A percentile compares a stretch with the other conserved stretches of the same genome.
Evolutionary conservation across 768 basidiomycete species (phyloP).

Genomic region (Lactifluus hygrophoroides): DNA sequence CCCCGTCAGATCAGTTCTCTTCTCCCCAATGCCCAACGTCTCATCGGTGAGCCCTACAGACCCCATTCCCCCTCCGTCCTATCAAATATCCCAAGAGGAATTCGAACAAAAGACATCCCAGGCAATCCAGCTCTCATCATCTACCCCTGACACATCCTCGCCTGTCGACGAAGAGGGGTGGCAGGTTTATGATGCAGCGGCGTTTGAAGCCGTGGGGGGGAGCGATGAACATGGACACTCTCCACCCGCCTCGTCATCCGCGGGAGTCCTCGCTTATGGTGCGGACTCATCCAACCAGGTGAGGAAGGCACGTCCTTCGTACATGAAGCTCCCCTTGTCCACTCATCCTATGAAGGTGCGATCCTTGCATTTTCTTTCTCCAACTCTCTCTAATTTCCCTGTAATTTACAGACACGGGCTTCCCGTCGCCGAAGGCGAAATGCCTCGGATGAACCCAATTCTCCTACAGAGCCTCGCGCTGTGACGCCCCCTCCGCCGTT

Average conservation of each 20-base stretch:
- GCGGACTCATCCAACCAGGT: neutral
- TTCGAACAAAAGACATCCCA: conserved; percentile 13
- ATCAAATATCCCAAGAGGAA: conserved; percentile 13
- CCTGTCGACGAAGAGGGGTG: conserved; percentile 14
- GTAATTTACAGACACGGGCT: neutral
- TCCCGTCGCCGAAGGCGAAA: neutral
- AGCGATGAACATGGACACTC: neutral
- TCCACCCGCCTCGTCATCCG: conserved; percentile 9
- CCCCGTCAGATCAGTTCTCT: neutral
- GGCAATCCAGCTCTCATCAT: neutral
- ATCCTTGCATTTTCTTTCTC: neutral
- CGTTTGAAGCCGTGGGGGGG: conserved; percentile 7
- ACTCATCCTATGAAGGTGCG: conserved; percentile 3
- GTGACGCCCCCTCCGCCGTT: conserved; percentile 35
- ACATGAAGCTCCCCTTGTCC: neutral
- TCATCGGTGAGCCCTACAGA: neutral
- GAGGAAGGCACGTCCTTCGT: neutral
- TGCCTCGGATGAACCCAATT: neutral
- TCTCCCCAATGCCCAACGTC: neutral
- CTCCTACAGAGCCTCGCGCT: neutral
- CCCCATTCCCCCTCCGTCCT: conserved; percentile 12
- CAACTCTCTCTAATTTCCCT: neutral
- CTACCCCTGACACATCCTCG: neutral
- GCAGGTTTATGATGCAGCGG: conserved; percentile 10
- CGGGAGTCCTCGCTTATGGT: neutral